Conservation (phyloP, 768 basidiomycete species). For the Naematelia encephala region DNA sequence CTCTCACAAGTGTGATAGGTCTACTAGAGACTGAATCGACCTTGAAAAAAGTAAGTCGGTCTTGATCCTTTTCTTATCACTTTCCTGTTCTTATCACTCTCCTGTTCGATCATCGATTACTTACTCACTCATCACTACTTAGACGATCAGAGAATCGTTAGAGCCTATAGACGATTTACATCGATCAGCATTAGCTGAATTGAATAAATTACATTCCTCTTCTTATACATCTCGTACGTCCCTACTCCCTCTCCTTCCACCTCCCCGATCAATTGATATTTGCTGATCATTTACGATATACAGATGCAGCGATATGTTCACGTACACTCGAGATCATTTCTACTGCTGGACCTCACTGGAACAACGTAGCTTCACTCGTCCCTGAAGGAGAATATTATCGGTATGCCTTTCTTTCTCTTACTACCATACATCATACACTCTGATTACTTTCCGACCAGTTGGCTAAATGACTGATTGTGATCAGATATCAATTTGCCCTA, state of each 20-base stretch:
- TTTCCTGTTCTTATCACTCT: too few relatives aligned
- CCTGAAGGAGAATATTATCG: constrained; percentile 50
- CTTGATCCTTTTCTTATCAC: background rate
- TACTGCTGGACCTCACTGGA: constrained; percentile 25
- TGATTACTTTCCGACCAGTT: background rate
- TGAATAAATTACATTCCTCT: constrained; percentile 37
- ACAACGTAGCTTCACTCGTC: constrained; percentile 40
- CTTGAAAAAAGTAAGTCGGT: constrained; percentile 37
- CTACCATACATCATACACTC: too few relatives aligned
- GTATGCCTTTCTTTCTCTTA: too few relatives aligned
- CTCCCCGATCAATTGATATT: background rate
- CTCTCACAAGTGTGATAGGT: constrained; percentile 24
- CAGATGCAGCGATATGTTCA: constrained; percentile 32
- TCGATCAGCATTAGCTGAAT: constrained; percentile 26
- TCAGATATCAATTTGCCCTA: constrained; percentile 30
- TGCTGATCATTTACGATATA: background rate
- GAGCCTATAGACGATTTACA: constrained; percentile 42
- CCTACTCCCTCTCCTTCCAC: background rate
- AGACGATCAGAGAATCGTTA: constrained; percentile 36
- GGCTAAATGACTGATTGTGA: background rate
- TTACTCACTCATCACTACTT: too few relatives aligned
- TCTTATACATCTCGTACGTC: constrained; percentile 31
- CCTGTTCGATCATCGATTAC: too few relatives aligned
- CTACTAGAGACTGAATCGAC: constrained; percentile 38
- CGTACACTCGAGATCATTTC: constrained; percentile 23